Conservation (phyloP, 2,329 filamentous ascomycete species). For the Penicillium griseofulvum region DNA sequence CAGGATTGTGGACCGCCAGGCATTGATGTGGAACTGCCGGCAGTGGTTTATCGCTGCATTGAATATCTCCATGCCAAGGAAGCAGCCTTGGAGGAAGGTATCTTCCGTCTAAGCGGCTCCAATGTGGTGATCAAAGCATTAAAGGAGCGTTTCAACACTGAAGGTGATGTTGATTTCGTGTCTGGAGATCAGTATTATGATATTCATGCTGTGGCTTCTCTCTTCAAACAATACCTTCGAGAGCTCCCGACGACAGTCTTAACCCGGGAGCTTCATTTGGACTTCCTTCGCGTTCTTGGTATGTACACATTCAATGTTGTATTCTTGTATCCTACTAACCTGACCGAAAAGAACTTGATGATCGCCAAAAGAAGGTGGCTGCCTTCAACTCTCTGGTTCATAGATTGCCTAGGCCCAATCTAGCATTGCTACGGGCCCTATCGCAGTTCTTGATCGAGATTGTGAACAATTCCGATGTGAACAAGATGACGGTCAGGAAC, state of each 20-base stretch:
- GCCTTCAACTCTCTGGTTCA: conserved; percentile 76
- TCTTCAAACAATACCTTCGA: conserved; percentile 89
- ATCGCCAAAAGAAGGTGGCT: conserved; percentile 71
- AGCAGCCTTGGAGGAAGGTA: conserved; percentile 83
- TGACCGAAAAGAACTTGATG: conserved; percentile 60
- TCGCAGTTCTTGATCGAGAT: conserved; percentile 88
- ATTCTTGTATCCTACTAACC: conserved; percentile 7
- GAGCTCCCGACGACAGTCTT: conserved; percentile 89
- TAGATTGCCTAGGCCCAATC: conserved; percentile 75
- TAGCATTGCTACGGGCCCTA: conserved; percentile 76
- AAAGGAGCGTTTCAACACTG: conserved; percentile 86
- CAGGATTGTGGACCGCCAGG: conserved; percentile 71
- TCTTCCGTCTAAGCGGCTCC: conserved; percentile 95
- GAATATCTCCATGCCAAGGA: conserved; percentile 85
- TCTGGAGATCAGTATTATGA: conserved; percentile 80
- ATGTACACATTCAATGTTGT: conserved; percentile 24
- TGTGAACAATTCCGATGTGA: conserved; percentile 81
- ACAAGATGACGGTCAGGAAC: conserved; percentile 98
- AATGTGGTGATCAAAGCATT: conserved; percentile 90
- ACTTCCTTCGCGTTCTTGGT: conserved; percentile 78
- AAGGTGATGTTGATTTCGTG: conserved; percentile 86
- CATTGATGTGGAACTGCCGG: conserved; percentile 73
- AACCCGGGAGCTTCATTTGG: conserved; percentile 82
- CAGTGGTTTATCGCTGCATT: conserved; percentile 92
- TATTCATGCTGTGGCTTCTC: conserved; percentile 89